Conservation (phyloP, 2,329 filamentous ascomycete species). For the Purpureocillium lavendulum region DNA sequence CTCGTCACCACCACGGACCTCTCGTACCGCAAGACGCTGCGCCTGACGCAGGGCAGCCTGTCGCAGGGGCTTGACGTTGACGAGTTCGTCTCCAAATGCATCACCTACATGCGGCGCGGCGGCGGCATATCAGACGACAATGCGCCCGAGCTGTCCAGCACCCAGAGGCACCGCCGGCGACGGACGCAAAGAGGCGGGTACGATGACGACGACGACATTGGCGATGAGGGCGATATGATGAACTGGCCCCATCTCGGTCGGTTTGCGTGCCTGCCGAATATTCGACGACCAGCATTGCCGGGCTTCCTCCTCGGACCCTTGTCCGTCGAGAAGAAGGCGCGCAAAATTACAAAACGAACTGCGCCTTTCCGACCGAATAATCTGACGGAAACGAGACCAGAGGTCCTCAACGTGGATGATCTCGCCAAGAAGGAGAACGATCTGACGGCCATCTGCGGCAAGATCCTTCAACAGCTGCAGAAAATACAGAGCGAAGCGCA, state of each 20-base stretch:
- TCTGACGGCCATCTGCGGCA: constrained; percentile 68
- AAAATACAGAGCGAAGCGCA: constrained; percentile 38
- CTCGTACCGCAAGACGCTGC: constrained; percentile 67
- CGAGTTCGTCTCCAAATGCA: constrained; percentile 85
- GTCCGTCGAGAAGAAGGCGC: constrained; percentile 76
- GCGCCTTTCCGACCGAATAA: constrained; percentile 62
- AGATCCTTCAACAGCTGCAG: constrained; percentile 58
- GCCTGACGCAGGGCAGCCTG: constrained; percentile 63
- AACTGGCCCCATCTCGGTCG: constrained; percentile 83
- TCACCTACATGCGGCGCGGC: constrained; percentile 73
- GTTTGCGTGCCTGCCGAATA: constrained; percentile 65
- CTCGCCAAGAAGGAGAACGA: constrained; percentile 72
- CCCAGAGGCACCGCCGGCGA: constrained; percentile 36
- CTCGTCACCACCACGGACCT: constrained; percentile 75
- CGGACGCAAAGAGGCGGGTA: constrained; percentile 33
- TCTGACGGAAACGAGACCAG: constrained; percentile 63
- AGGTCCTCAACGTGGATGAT: constrained; percentile 68
- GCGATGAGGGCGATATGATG: constrained; percentile 67
- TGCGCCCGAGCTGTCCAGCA: constrained; percentile 40
- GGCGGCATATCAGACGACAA: constrained; percentile 44
- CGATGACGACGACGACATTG: constrained; percentile 48
- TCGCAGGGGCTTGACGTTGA: constrained; percentile 78
- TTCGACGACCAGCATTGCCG: constrained; percentile 65
- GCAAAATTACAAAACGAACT: constrained; percentile 61
- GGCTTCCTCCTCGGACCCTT: constrained; percentile 84